phyloP scores from a whole-genome alignment of 345 rosid species.

The Syzygium aromaticum region DNA sequence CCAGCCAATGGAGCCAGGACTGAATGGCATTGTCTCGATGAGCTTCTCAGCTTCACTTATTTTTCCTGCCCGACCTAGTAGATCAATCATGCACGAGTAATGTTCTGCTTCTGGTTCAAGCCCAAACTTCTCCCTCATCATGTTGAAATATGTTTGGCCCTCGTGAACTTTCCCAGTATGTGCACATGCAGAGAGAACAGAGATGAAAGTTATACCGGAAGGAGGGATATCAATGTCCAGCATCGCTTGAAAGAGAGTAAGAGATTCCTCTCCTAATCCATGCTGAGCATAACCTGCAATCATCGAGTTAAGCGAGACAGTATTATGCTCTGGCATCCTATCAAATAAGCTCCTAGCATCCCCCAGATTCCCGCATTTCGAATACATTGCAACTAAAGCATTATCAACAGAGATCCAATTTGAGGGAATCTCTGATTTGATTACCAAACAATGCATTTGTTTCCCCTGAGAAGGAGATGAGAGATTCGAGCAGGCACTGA shows the following conservation, averaged over 20 bases:
- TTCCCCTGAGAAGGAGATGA: constrained; percentile 75
- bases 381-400: constrained; percentile 63
- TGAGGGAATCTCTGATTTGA: constrained; percentile 58
- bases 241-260: constrained; percentile 56
- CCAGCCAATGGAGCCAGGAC: constrained; percentile 60
- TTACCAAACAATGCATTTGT: constrained; percentile 66
- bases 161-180: constrained; percentile 67
- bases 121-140: constrained; percentile 58
- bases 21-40: constrained; percentile 63
- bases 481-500: constrained; percentile 65
- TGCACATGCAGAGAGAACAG: constrained; percentile 83
- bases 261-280: constrained; percentile 49
- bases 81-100: constrained; percentile 87
- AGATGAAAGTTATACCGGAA: constrained; percentile 65
- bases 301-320: constrained; percentile 66
- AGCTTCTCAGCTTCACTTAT: constrained; percentile 69
- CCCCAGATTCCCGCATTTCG: constrained; percentile 59
- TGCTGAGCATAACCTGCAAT: constrained; percentile 80
- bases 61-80: constrained; percentile 75
- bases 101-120: constrained; percentile 84
- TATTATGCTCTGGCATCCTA: constrained; percentile 56
- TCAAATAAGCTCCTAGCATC: constrained; percentile 65
- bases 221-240: constrained; percentile 45
- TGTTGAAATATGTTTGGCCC: constrained; percentile 50
- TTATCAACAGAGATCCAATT: constrained; percentile 67